Percentiles rank a stretch among this genome's conserved stretches.
Evolutionary conservation across 495 filamentous ascomycete genomes (phyloP).

Genomic region (Aspergillus mulundensis): DNA sequence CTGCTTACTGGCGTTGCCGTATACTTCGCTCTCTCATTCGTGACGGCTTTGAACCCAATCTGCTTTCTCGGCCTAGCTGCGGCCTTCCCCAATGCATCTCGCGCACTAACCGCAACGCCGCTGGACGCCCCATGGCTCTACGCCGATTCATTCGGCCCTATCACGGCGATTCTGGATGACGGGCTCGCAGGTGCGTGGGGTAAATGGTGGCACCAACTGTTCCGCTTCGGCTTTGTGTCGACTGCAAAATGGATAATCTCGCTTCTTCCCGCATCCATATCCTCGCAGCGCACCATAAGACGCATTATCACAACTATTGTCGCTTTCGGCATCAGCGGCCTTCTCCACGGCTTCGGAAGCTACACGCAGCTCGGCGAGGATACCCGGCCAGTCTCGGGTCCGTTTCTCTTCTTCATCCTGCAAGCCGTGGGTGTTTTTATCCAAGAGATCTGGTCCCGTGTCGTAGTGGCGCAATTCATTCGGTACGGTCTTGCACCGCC

Average conservation of each 20-base stretch:
- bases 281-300: conserved; percentile 15
- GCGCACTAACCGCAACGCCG: conserved; percentile 37
- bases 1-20: conserved; percentile 47
- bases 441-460: conserved; percentile 36
- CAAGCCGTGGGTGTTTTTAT: conserved; percentile 53
- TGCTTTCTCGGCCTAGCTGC: conserved; percentile 54
- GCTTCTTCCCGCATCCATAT: conserved; percentile 23
- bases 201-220: conserved; percentile 85
- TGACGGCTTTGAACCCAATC: conserved; percentile 53
- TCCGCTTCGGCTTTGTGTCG: conserved; percentile 66
- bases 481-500: conserved; percentile 25
- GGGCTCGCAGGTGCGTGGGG: conserved; percentile 78
- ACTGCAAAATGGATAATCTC: conserved; percentile 49
- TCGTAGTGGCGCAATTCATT: conserved; percentile 25
- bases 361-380: conserved; percentile 43
- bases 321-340: conserved; percentile 56
- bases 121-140: conserved; percentile 62
- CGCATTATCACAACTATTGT: conserved; percentile 33
- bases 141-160: conserved; percentile 57
- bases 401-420: conserved; percentile 55
- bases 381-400: conserved; percentile 36
- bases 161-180: conserved; percentile 51
- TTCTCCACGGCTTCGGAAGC: conserved; percentile 57
- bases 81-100: conserved; percentile 35
- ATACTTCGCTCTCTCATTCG: conserved; percentile 48